Percentiles rank a stretch among this genome's conserved stretches.
Conservation (phyloP, 2,329 filamentous ascomycete species). For the Didymella glomerata region DNA sequence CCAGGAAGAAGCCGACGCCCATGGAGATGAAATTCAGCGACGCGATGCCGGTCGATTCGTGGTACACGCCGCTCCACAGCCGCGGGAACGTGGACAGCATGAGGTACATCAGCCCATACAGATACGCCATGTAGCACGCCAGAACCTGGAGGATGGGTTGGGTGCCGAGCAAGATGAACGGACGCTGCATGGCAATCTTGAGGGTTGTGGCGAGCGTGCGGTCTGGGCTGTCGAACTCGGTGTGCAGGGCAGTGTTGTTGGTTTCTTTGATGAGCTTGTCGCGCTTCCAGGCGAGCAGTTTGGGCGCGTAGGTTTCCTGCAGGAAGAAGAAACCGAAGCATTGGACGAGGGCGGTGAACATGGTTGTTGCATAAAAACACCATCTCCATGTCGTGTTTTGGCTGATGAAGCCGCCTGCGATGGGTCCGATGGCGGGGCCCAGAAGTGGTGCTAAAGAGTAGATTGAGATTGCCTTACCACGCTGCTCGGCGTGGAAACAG, state of each 20-base stretch:
- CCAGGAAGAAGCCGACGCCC: conserved; percentile 67
- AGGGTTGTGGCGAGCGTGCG: conserved; percentile 44
- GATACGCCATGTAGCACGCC: conserved; percentile 64
- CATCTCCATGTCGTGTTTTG: conserved; percentile 74
- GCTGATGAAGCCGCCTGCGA: conserved; percentile 71
- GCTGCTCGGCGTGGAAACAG: conserved; percentile 67
- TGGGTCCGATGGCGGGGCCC: conserved; percentile 71
- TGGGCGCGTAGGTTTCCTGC: conserved; percentile 71
- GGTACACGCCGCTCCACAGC: conserved; percentile 66
- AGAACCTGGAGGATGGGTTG: conserved; percentile 69
- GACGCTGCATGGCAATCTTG: conserved; percentile 59
- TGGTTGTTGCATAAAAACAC: conserved; percentile 74
- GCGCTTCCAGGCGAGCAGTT: conserved; percentile 67
- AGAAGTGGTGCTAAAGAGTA: conserved; percentile 71
- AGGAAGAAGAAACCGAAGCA: conserved; percentile 68
- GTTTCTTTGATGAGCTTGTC: conserved; percentile 65
- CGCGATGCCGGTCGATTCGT: conserved; percentile 65
- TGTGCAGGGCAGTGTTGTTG: conserved; percentile 67
- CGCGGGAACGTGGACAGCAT: conserved; percentile 68
- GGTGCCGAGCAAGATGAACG: conserved; percentile 64
- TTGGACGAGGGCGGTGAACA: conserved; percentile 69
- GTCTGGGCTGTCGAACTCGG: conserved; percentile 55
- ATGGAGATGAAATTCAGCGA: conserved; percentile 71
- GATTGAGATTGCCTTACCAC: conserved; percentile 68
- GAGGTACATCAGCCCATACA: conserved; percentile 71